Evolutionary conservation across 495 filamentous ascomycete species (phyloP), one percentile per base, ranked within the genome.

Genomic region (Letharia lupina): DNA sequence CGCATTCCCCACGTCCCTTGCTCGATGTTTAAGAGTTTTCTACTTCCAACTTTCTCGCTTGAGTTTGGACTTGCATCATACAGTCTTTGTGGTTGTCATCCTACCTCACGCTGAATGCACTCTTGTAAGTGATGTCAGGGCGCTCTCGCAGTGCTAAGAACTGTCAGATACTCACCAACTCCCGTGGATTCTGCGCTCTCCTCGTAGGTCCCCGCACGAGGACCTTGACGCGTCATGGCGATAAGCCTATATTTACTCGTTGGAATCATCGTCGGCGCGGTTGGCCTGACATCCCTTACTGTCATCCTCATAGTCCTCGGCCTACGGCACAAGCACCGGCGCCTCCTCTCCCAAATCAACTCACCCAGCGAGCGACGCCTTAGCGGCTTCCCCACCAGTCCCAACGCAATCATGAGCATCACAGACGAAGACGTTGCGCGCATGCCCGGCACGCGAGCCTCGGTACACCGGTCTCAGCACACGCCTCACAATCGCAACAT

Each of bases 251-350:
- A 5, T 20, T 57, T 57, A 37, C 31, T 79, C 47, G 74, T 80
- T 56, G 80, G 78, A 56, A 75, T 82, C 63, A 76, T 79, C 59
- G 76, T 77, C 44, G 74, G 73, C 62, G 76, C 76, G 31, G 75
- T 76, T 62, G 59, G 79, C 16, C 73, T 81, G 64, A 70, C 81
- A 40, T 72, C 77, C 16, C 61, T 70, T 13, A 68, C 72, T 20
- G 73, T 77, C 35, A 66, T 77, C 8, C 68, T 73, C 7, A 74
- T 79, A 15, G 69, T 81, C 15, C 67, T 79, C 40, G 78, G 75
- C 74, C 70, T 79, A 39, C 75, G 78, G 67, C 71, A 73, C 40
- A 77, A 78, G 60, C 77, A 80, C 41, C 73, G 76, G 7, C 74
- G 75, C 68, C 73, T 73, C 37, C 62, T 78, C 61, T 69, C 71